Evolutionary conservation across 2,329 filamentous ascomycete species (phyloP).

Genomic region (Cytospora mali): DNA sequence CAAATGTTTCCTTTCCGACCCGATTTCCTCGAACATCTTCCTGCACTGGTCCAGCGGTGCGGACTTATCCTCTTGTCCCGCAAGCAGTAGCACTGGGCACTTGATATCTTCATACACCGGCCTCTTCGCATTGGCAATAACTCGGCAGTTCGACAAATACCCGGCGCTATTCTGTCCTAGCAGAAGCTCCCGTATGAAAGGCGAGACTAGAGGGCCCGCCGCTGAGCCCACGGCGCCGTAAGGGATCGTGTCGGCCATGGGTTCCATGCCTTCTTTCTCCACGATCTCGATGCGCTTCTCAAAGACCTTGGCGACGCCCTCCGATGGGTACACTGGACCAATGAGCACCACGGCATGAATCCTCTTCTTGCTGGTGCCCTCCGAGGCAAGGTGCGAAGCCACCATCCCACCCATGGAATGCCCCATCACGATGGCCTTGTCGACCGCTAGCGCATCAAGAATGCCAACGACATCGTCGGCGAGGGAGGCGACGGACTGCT

Average conservation of each 20-base stretch:
- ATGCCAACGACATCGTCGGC: slow-evolving; percentile 56
- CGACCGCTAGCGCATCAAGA: slow-evolving; percentile 53
- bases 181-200: slow-evolving; percentile 41
- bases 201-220: slow-evolving; percentile 35
- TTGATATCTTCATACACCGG: slow-evolving; percentile 58
- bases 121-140: slow-evolving; percentile 38
- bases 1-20: slow-evolving; percentile 2
- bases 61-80: slow-evolving; percentile 22
- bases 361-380: slow-evolving; percentile 39
- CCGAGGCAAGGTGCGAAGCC: slow-evolving; percentile 58
- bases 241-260: slow-evolving; percentile 31
- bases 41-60: slow-evolving; percentile 14
- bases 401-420: slow-evolving; percentile 73
- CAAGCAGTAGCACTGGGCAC: slow-evolving; percentile 48
- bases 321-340: slow-evolving; percentile 63
- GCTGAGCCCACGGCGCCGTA: slow-evolving; percentile 40
- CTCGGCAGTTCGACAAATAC: slow-evolving; percentile 40
- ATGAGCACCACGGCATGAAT: slow-evolving; percentile 54
- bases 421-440: slow-evolving; percentile 60
- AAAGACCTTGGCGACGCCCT: slow-evolving; percentile 35
- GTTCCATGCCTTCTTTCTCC: slow-evolving; percentile 42
- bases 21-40: slow-evolving; percentile 21
- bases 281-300: slow-evolving; percentile 38
- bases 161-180: slow-evolving; percentile 39
- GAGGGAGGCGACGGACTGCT: slow-evolving; percentile 36